phyloP scores from a whole-genome alignment of 306 rosid genomes.

The Castanea crenata region DNA sequence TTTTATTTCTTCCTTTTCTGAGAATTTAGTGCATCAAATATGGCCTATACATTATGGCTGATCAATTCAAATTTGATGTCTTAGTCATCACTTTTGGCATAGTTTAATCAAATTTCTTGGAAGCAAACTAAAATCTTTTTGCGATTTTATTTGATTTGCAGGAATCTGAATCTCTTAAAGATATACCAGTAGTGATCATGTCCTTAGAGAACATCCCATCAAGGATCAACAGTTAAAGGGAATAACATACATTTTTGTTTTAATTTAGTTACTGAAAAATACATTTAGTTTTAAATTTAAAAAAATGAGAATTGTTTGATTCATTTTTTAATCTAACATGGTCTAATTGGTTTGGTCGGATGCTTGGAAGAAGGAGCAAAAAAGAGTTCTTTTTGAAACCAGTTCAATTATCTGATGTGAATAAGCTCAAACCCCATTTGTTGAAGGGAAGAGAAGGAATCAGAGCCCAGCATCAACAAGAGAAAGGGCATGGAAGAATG shows the following conservation, averaged over 20 bases:
- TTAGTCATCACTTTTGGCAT: no score
- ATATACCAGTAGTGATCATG: slow-evolving; percentile 89
- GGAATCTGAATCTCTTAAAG: slow-evolving; percentile 77
- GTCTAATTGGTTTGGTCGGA: slow-evolving; percentile 4
- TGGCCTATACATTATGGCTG: no score
- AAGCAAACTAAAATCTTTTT: background rate
- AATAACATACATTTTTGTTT: background rate
- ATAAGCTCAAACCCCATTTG: slow-evolving; percentile 76
- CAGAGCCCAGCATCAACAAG: slow-evolving; percentile 17
- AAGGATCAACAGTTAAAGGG: slow-evolving; percentile 66
- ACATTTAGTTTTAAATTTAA: background rate
- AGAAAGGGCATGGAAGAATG: slow-evolving; percentile 35
- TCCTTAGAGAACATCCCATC: slow-evolving; percentile 88
- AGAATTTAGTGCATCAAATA: no score
- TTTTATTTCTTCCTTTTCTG: background rate
- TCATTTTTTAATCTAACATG: slow-evolving; percentile 20
- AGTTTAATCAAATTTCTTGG: background rate
- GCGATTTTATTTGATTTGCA: slow-evolving; percentile 31
- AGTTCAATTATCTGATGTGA: slow-evolving; percentile 70
- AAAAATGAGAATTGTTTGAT: background rate
- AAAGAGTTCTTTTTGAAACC: slow-evolving; percentile 80
- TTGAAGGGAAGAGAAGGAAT: slow-evolving; percentile 49
- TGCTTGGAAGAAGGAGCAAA: slow-evolving; percentile 60
- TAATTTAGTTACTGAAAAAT: background rate
- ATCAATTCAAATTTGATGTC: no score